Evolutionary conservation across 1,284 basidiomycete genomes (phyloP).

Genomic region (Cryptococcus sp.): DNA sequence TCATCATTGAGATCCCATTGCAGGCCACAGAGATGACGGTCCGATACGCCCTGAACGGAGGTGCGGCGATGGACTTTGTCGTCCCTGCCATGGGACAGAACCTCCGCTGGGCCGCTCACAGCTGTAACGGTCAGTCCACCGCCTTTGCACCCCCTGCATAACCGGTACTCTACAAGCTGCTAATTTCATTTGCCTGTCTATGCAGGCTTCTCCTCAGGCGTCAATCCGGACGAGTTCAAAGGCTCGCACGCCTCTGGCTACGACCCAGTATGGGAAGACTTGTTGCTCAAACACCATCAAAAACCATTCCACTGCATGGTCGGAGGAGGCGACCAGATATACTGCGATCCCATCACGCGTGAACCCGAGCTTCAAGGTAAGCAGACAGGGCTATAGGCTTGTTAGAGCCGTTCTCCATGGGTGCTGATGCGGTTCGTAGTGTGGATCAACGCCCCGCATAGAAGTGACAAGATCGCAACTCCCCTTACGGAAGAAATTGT

Average conservation of each 20-base stretch:
- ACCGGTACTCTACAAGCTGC: background rate
- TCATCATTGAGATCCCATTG: conserved; percentile 81
- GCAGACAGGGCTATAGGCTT: too few species aligned
- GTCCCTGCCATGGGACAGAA: conserved; percentile 81
- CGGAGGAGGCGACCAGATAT: conserved; percentile 56
- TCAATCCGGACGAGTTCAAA: conserved; percentile 55
- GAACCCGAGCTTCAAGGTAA: conserved; percentile 56
- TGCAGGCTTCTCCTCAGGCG: conserved; percentile 56
- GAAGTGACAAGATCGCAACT: conserved; percentile 65
- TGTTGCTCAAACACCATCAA: conserved; percentile 75
- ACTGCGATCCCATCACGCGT: conserved; percentile 55
- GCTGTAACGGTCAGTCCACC: conserved; percentile 55
- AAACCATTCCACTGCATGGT: conserved; percentile 75
- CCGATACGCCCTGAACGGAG: conserved; percentile 74
- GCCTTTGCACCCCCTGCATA: background rate
- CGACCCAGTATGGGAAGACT: conserved; percentile 90
- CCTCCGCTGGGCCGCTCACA: conserved; percentile 83
- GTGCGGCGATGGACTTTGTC: conserved; percentile 76
- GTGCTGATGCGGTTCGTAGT: conserved; percentile 45
- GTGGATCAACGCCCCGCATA: conserved; percentile 73
- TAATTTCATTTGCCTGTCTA: background rate
- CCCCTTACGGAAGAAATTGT: conserved; percentile 72
- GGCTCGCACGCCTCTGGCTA: conserved; percentile 67
- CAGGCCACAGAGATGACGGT: conserved; percentile 73
- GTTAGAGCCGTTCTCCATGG: conserved; percentile 16